Percentiles rank a stretch among this genome's conserved stretches.
Conservation (phyloP, 2,329 filamentous ascomycete species). For the Phialemonium atrogriseum region DNA sequence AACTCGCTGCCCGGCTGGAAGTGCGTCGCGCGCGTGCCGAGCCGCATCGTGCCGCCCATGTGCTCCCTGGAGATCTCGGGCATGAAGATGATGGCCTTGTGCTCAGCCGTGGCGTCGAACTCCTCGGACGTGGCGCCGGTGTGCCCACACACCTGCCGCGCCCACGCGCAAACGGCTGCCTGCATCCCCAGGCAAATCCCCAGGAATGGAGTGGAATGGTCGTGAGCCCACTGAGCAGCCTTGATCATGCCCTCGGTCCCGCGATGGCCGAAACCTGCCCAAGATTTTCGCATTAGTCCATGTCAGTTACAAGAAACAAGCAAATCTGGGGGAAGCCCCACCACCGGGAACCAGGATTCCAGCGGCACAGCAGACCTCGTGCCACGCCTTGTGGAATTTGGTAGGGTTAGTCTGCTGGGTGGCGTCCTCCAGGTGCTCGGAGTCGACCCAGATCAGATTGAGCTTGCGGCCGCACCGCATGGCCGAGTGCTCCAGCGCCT, state of each 20-base stretch:
- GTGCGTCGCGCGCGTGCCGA: constrained; percentile 59
- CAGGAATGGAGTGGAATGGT: constrained; percentile 71
- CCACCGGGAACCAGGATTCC: constrained; percentile 59
- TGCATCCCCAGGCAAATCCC: constrained; percentile 93
- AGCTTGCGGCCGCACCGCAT: constrained; percentile 80
- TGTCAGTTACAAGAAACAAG: neutral
- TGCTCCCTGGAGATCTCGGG: constrained; percentile 58
- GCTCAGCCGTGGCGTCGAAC: constrained; percentile 35
- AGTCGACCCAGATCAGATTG: constrained; percentile 76
- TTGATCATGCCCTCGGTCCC: constrained; percentile 87
- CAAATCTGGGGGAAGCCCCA: no score
- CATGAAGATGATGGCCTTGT: constrained; percentile 83
- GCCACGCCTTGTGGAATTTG: constrained; percentile 80
- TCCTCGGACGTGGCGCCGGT: constrained; percentile 47
- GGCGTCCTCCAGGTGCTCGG: constrained; percentile 69
- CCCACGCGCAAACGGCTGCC: constrained; percentile 82
- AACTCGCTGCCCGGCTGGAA: constrained; percentile 65
- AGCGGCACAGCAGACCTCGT: constrained; percentile 61
- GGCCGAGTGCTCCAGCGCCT: constrained; percentile 82
- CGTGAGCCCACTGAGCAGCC: constrained; percentile 79
- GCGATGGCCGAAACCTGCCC: constrained; percentile 70
- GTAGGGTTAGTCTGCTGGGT: constrained; percentile 55
- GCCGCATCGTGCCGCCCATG: constrained; percentile 71
- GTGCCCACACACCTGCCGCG: constrained; percentile 65
- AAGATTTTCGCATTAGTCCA: constrained; percentile 31